Evolutionary conservation across 2,329 filamentous ascomycete species (phyloP), one percentile per base, ranked within the genome.

Genomic region (Colletotrichum australisinense): DNA sequence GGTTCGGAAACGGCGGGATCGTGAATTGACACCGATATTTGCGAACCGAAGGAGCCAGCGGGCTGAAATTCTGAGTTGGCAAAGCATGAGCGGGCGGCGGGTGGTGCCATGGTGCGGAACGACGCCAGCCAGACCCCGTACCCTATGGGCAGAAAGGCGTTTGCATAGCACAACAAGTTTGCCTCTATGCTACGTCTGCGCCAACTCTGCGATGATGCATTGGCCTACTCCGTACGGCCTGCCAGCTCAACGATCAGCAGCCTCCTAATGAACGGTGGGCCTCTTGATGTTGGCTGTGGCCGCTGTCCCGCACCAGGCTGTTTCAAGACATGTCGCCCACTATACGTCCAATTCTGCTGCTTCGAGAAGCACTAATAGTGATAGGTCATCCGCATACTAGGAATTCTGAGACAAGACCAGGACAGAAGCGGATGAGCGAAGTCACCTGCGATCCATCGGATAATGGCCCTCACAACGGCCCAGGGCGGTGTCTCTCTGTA

Each of bases 371-470:
- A 56, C 56, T 42, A 42, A 42, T 42, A 16, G 38, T 57, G 62
- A 73, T 49, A 63, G 19, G 62, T 65, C 46, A 49, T 57, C 64
- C 24, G 57, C 42, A 16, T 42, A 55, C 70, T 73, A 63, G 32
- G 72, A 72, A 74, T 52, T 67, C 68, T 67, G 72, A 74, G 72
- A 74, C 72, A 74, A 49, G 46, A 49, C 56, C 62, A 72, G 68
- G 38, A 72, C 62, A 19, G 68, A 70, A 72, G 52, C 62, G 63
- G 67, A 67, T 22, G 64, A 63, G 35, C 57, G 24, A 74, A 56
- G 72, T 62, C 56, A n/a, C 42, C 32, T 49, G 53, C 53, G 22
- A 56, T 56, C 62, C 38, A 57, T 52, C 63, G 57, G 49, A 30
- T 30, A 53, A n/a, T 65, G 67, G 24, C 24, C 46, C 63, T 52